Percentiles rank a stretch among this genome's conserved stretches.
These are phyloP conservation scores for Suhomyces xylopsoci DNA, from an alignment of 805 yeast genomes.

Conservation along the genomic window DNA sequence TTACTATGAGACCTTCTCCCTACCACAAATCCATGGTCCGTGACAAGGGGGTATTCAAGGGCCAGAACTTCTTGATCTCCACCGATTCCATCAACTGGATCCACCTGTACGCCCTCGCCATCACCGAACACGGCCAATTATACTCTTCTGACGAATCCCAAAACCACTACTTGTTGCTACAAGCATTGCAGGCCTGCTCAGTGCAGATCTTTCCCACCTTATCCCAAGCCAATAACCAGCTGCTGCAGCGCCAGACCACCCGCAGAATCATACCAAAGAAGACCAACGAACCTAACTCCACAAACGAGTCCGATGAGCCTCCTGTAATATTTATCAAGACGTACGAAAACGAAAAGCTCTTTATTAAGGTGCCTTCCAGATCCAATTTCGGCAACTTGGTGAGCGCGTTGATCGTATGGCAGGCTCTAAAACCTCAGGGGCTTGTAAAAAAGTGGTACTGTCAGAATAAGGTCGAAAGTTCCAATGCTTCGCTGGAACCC, in stretches of 20 bases:
- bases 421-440: slow-evolving; percentile 49
- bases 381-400: slow-evolving; percentile 42
- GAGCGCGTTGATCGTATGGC: slow-evolving; percentile 54
- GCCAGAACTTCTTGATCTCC: slow-evolving; percentile 33
- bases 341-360: slow-evolving; percentile 35
- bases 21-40: slow-evolving; percentile 30
- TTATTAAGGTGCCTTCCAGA: slow-evolving; percentile 34
- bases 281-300: background rate
- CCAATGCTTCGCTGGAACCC: slow-evolving; percentile 18
- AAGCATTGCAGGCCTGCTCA: slow-evolving; percentile 37
- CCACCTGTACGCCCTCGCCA: slow-evolving; percentile 24
- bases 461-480: slow-evolving; percentile 30
- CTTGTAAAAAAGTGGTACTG: slow-evolving; percentile 53
- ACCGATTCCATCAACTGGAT: slow-evolving; percentile 38
- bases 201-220: slow-evolving; percentile 34
- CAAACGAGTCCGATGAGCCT: slow-evolving; percentile 19
- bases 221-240: slow-evolving; percentile 5
- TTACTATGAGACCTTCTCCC: slow-evolving; percentile 9
- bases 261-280: slow-evolving; percentile 5
- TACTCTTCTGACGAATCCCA: slow-evolving; percentile 30
- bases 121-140: slow-evolving; percentile 33
- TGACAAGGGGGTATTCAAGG: slow-evolving; percentile 34
- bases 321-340: slow-evolving; percentile 43
- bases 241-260: slow-evolving; percentile 7
- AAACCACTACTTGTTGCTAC: slow-evolving; percentile 28